These are phyloP conservation scores for Fusarium sp. DNA, from an alignment of 2,329 filamentous ascomycete genomes.

Conservation along the genomic window DNA sequence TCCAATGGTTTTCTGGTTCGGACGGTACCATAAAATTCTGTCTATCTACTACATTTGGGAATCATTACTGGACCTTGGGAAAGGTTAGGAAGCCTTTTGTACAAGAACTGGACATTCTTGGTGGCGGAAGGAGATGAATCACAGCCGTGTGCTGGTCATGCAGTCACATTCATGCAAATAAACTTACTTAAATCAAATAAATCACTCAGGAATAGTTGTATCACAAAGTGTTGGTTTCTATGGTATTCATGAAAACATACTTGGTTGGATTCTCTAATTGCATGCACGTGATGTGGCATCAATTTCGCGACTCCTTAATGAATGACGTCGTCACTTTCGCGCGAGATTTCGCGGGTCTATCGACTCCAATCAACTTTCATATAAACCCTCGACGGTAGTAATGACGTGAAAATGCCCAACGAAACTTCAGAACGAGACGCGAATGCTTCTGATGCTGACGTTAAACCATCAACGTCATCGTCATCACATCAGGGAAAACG, in stretches of 20 bases:
- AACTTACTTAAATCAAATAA: conserved; percentile 26
- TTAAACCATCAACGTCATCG: not conserved
- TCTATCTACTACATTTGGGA: conserved; percentile 27
- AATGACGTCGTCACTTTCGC: conserved; percentile 39
- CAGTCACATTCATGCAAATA: conserved; percentile 36
- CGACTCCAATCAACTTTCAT: not conserved
- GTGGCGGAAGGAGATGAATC: conserved; percentile 24
- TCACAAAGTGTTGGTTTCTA: not conserved
- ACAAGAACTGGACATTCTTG: conserved; percentile 9
- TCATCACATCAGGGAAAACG: conserved; percentile 35
- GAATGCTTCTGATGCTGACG: not conserved
- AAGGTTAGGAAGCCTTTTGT: conserved; percentile 22
- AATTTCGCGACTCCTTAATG: conserved; percentile 48
- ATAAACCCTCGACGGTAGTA: not conserved
- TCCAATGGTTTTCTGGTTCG: conserved; percentile 17
- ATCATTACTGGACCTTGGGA: conserved; percentile 21
- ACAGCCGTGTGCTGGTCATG: conserved; percentile 36
- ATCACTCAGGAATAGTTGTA: not conserved
- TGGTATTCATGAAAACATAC: not conserved
- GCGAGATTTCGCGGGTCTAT: not conserved
- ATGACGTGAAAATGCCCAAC: conserved; percentile 16
- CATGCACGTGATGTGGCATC: conserved; percentile 54
- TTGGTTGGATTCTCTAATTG: not conserved
- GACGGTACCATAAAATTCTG: conserved; percentile 41
- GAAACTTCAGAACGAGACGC: conserved; percentile 11